Conservation (phyloP, 441 rosid genomes). For the Monsonia emarginata region DNA sequence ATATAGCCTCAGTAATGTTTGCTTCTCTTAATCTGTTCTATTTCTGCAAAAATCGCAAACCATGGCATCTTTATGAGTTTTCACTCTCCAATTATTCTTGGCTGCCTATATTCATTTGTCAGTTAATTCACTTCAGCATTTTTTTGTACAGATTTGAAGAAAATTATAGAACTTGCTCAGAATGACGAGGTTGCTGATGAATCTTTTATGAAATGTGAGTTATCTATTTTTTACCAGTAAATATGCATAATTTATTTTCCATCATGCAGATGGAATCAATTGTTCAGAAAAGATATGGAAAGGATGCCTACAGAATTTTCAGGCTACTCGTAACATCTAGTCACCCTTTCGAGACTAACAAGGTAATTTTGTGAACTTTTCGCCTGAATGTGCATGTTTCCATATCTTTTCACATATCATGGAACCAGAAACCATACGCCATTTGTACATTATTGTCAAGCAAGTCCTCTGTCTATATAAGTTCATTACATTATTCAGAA, state of each 20-base stretch:
- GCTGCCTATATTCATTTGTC: conserved; percentile 13
- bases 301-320: conserved; percentile 66
- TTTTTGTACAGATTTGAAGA: conserved; percentile 51
- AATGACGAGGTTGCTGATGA: conserved; percentile 54
- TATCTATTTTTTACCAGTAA: conserved; percentile 5
- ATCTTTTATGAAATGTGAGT: conserved; percentile 11
- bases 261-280: conserved; percentile 56
- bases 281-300: conserved; percentile 60
- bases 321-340: conserved; percentile 46
- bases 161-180: conserved; percentile 58
- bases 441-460: background rate
- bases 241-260: conserved; percentile 15
- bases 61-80: background rate
- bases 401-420: background rate
- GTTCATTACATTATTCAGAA: background rate
- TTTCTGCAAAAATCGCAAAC: background rate
- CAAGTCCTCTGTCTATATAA: background rate
- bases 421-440: background rate
- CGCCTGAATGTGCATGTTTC: background rate
- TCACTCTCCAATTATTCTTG: conserved; percentile 6
- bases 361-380: conserved; percentile 29
- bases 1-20: conserved; percentile 43
- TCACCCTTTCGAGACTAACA: conserved; percentile 58
- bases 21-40: background rate
- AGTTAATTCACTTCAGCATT: conserved; percentile 11